phyloP scores from a whole-genome alignment of 2,329 filamentous ascomycete genomes.

The Thyridium curvatum region DNA sequence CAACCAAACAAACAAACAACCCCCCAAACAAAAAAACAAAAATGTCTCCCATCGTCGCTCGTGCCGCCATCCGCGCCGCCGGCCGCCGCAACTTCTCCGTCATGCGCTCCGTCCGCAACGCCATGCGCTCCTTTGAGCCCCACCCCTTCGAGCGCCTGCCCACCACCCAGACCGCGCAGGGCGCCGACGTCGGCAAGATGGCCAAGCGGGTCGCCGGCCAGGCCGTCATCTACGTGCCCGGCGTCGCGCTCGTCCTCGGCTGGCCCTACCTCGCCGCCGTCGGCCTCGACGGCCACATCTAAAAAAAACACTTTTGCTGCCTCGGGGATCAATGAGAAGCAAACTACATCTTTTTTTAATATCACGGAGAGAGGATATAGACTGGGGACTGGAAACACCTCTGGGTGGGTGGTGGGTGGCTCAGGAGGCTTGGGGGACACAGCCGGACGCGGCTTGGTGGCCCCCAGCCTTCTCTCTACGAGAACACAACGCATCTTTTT shows the following conservation, averaged over 20 bases:
- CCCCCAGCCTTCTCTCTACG: too few species aligned
- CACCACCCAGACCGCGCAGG: constrained; percentile 15
- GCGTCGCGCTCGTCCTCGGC: constrained; percentile 23
- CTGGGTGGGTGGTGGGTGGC: background rate
- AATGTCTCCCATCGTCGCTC: constrained; percentile 28
- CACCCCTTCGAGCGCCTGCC: constrained; percentile 30
- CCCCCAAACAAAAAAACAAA: constrained; percentile 5
- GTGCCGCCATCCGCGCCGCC: constrained; percentile 21
- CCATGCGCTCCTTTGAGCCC: constrained; percentile 28
- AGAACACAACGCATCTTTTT: too few species aligned
- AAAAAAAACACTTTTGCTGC: background rate
- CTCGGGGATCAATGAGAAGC: too few species aligned
- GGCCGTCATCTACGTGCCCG: constrained; percentile 26
- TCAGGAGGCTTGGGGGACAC: too few species aligned
- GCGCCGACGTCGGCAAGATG: constrained; percentile 30
- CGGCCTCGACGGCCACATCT: constrained; percentile 18
- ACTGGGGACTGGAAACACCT: too few species aligned
- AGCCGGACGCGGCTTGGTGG: too few species aligned
- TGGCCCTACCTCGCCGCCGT: constrained; percentile 24
- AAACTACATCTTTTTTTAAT: too few species aligned
- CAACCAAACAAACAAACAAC: too few species aligned
- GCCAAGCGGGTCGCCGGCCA: constrained; percentile 20
- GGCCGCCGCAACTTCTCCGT: constrained; percentile 27
- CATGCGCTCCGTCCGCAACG: constrained; percentile 24
- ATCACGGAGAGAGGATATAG: too few species aligned